Percentiles rank a stretch among this genome's conserved stretches.
These are phyloP conservation scores for Letharia lupina DNA, from an alignment of 495 filamentous ascomycete genomes.

Conservation along the genomic window DNA sequence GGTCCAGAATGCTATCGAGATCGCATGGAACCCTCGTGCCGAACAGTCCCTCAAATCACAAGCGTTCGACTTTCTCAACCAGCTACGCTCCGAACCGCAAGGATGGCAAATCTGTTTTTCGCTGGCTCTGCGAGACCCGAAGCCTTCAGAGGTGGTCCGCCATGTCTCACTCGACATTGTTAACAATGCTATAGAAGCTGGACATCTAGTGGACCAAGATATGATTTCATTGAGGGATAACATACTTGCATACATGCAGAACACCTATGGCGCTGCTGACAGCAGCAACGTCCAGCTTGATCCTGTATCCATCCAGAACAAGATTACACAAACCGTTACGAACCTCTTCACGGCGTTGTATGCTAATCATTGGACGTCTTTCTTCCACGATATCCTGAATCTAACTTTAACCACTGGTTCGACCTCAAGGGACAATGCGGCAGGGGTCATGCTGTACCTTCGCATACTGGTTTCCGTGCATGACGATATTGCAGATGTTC, in stretches of 20 bases:
- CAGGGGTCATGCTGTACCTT: conserved; percentile 78
- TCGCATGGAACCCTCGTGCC: conserved; percentile 70
- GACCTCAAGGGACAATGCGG: conserved; percentile 57
- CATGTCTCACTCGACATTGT: conserved; percentile 83
- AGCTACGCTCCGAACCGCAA: conserved; percentile 64
- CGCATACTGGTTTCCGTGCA: conserved; percentile 81
- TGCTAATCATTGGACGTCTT: conserved; percentile 71
- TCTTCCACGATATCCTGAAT: conserved; percentile 77
- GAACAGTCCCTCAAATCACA: conserved; percentile 68
- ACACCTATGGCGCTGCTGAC: conserved; percentile 55
- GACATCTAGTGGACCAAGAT: conserved; percentile 58
- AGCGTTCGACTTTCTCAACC: conserved; percentile 81
- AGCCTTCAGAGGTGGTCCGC: conserved; percentile 71
- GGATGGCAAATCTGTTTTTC: conserved; percentile 80
- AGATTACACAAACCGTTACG: conserved; percentile 90
- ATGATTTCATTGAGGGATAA: conserved; percentile 64
- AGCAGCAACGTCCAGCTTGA: conserved; percentile 49
- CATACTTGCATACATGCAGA: conserved; percentile 66
- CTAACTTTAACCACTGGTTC: conserved; percentile 47
- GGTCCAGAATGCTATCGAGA: conserved; percentile 88
- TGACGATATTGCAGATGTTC: conserved; percentile 91
- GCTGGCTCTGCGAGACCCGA: conserved; percentile 78
- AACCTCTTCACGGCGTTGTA: conserved; percentile 83
- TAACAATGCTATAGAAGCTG: conserved; percentile 76
- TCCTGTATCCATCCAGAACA: conserved; percentile 70